These are phyloP conservation scores for Juglanconis juglandina DNA, from an alignment of 2,329 filamentous ascomycete species.

Conservation along the genomic window DNA sequence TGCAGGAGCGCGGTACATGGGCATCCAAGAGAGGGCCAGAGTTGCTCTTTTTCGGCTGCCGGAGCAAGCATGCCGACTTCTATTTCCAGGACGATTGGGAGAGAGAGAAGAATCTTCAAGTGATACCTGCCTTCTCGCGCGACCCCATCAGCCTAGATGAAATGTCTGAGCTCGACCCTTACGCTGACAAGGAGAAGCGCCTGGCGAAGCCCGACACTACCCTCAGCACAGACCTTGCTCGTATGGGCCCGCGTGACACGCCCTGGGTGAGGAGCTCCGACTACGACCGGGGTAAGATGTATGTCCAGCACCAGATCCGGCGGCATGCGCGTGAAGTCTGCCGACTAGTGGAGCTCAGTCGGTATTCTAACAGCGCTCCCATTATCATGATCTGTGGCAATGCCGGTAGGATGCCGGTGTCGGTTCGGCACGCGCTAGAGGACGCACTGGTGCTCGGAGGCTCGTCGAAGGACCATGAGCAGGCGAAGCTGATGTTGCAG, in stretches of 20 bases:
- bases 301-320: slow-evolving; percentile 54
- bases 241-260: slow-evolving; percentile 10
- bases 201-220: not conserved
- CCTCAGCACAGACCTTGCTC: not conserved
- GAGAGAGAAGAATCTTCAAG: slow-evolving; percentile 23
- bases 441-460: slow-evolving; percentile 43
- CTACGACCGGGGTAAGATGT: slow-evolving; percentile 41
- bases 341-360: slow-evolving; percentile 28
- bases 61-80: slow-evolving; percentile 71
- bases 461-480: slow-evolving; percentile 30
- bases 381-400: slow-evolving; percentile 55
- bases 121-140: slow-evolving; percentile 48
- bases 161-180: slow-evolving; percentile 6
- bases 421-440: slow-evolving; percentile 50
- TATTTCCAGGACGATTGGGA: slow-evolving; percentile 80
- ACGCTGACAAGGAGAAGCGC: not conserved
- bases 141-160: slow-evolving; percentile 29
- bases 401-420: slow-evolving; percentile 55
- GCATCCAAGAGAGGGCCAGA: slow-evolving; percentile 37
- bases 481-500: slow-evolving; percentile 36
- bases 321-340: slow-evolving; percentile 37
- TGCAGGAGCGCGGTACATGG: slow-evolving; percentile 63
- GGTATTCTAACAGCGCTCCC: slow-evolving; percentile 28
- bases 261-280: slow-evolving; percentile 16
- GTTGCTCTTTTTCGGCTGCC: slow-evolving; percentile 79